Conservation (phyloP, 2,329 filamentous ascomycete genomes). For the Epichloe coenophiala region DNA sequence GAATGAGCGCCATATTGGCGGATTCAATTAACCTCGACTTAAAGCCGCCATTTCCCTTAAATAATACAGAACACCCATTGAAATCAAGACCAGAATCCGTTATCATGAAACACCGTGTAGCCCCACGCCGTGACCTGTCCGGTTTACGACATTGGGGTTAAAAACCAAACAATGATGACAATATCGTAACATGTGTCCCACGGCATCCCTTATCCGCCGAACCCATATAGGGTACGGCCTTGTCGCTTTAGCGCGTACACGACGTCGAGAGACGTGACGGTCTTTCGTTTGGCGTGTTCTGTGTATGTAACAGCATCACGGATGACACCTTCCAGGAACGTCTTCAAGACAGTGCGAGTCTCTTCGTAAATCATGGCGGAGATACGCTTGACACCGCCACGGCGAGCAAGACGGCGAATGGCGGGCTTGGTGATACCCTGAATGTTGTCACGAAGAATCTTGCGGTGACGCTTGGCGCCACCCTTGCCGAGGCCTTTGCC, state of each 20-base stretch:
- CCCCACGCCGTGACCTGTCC: conserved; percentile 6
- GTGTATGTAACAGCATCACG: conserved; percentile 68
- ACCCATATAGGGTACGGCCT: conserved; percentile 71
- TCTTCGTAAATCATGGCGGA: conserved; percentile 84
- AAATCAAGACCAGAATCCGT: conserved; percentile 16
- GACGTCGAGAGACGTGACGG: conserved; percentile 56
- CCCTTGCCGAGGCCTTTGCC: conserved; percentile 98
- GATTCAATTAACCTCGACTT: conserved; percentile 19
- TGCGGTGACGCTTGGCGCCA: conserved; percentile 95
- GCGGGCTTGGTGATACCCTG: conserved; percentile 98
- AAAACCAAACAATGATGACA: conserved; percentile 8
- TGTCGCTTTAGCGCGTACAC: conserved; percentile 57
- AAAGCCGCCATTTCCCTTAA: conserved; percentile 21
- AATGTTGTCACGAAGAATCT: conserved; percentile 99
- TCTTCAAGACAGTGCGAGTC: conserved; percentile 65
- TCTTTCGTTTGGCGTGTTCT: conserved; percentile 71
- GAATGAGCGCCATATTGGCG: conserved; percentile 13
- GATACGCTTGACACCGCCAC: conserved; percentile 99
- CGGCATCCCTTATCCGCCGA: conserved; percentile 53
- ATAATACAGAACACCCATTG: conserved; percentile 28
- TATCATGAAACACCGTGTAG: conserved; percentile 24
- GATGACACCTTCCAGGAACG: conserved; percentile 64
- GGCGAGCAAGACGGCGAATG: conserved; percentile 93
- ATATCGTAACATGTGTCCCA: conserved; percentile 23
- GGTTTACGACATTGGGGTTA: not conserved